phyloP scores from a whole-genome alignment of 352 stramenopile species.

The Poterioochromonas sp. region DNA sequence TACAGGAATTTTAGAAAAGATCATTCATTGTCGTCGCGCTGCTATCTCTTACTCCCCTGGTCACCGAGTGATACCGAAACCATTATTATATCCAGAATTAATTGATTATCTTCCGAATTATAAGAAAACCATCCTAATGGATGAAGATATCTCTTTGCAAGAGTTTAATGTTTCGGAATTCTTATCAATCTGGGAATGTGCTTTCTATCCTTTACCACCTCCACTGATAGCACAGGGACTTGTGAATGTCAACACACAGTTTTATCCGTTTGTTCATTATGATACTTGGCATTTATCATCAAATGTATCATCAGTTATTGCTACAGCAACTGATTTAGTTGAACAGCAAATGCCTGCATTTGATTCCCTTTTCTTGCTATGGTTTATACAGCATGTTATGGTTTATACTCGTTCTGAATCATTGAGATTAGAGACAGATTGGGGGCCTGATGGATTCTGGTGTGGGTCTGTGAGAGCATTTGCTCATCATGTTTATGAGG shows the following conservation, averaged over 20 bases:
- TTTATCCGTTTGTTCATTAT: neutral
- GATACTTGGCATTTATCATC: neutral
- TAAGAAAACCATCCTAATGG: neutral
- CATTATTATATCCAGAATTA: neutral
- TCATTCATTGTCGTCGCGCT: too few species aligned
- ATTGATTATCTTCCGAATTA: neutral
- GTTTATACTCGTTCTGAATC: neutral
- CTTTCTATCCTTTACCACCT: neutral
- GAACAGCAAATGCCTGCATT: neutral
- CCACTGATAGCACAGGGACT: neutral
- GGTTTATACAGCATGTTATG: neutral
- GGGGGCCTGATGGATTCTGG: neutral
- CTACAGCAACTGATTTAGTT: neutral
- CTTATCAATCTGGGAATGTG: neutral
- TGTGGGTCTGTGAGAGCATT: neutral
- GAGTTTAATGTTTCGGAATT: neutral
- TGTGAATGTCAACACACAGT: neutral
- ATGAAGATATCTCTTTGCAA: neutral
- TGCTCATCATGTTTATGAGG: too few species aligned
- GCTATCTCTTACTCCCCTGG: too few species aligned
- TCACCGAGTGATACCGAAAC: too few species aligned
- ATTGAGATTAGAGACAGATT: neutral
- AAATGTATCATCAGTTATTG: neutral
- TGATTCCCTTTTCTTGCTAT: neutral
- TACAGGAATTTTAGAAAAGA: too few species aligned